A percentile compares a stretch with the other conserved stretches of the same genome.
phyloP scores from a whole-genome alignment of 129 eudicot genomes.

The Saussurea involucrata region DNA sequence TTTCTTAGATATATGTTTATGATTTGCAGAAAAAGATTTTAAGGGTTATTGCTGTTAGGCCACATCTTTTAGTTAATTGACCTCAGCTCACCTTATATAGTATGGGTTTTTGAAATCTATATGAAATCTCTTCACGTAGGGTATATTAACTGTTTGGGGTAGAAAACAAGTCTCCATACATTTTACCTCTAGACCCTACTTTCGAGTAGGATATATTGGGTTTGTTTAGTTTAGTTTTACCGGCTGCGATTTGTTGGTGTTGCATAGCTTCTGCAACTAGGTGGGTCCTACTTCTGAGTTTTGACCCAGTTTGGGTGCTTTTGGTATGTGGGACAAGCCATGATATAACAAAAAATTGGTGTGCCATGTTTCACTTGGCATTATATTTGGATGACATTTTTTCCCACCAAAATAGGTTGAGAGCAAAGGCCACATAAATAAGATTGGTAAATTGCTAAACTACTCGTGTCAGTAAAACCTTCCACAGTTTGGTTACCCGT shows the following conservation, averaged over 20 bases:
- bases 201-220: background rate
- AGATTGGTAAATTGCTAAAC: background rate
- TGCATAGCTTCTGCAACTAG: background rate
- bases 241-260: background rate
- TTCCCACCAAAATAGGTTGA: no score
- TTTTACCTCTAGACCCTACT: background rate
- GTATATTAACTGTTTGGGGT: background rate
- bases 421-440: no score
- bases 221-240: background rate
- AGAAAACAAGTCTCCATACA: background rate
- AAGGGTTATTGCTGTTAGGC: constrained; percentile 27
- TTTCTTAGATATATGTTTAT: constrained; percentile 25
- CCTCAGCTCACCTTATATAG: constrained; percentile 21
- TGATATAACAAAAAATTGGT: background rate
- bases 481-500: no score
- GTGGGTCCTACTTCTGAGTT: no score
- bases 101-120: background rate
- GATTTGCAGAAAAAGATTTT: constrained; percentile 16
- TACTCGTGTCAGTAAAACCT: background rate
- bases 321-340: no score
- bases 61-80: constrained; percentile 16
- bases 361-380: background rate
- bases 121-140: constrained; percentile 13
- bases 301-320: background rate
- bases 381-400: no score